Percentiles rank a stretch among this genome's conserved stretches.
phyloP scores from a whole-genome alignment of 371 early-diverging fungal species.

The Scutellospora calospora region DNA sequence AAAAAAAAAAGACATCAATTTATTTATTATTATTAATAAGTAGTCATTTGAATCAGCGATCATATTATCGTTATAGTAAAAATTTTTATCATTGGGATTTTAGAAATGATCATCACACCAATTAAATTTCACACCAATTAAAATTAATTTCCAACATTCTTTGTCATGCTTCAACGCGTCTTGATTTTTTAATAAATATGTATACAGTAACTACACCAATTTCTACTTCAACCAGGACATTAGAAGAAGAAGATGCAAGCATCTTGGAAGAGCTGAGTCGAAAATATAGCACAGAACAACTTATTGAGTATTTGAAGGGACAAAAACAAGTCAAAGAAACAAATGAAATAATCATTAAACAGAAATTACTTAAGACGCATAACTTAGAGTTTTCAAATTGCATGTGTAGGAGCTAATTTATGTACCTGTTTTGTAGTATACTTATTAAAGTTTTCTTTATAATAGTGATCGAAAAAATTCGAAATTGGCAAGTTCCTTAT shows the following conservation, averaged over 20 bases:
- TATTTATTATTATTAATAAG: too few species aligned
- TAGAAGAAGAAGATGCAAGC: constrained; percentile 22
- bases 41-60: too few species aligned
- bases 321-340: not conserved
- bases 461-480: not conserved
- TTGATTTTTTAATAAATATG: not conserved
- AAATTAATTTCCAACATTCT: not conserved
- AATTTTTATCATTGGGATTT: too few species aligned
- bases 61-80: too few species aligned
- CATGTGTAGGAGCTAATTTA: constrained; percentile 12
- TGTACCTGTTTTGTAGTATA: constrained; percentile 19
- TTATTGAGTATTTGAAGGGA: not conserved
- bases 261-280: constrained; percentile 14
- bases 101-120: too few species aligned
- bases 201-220: constrained; percentile 3
- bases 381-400: constrained; percentile 24
- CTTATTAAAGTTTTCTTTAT: constrained; percentile 11
- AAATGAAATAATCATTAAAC: not conserved
- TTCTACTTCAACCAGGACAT: not conserved
- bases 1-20: too few species aligned
- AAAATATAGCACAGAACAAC: constrained; percentile 15
- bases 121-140: too few species aligned
- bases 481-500: not conserved
- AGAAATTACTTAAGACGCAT: constrained; percentile 10
- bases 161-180: not conserved